Conservation (phyloP, 2,329 filamentous ascomycete species). For the Talaromyces atroroseus region DNA sequence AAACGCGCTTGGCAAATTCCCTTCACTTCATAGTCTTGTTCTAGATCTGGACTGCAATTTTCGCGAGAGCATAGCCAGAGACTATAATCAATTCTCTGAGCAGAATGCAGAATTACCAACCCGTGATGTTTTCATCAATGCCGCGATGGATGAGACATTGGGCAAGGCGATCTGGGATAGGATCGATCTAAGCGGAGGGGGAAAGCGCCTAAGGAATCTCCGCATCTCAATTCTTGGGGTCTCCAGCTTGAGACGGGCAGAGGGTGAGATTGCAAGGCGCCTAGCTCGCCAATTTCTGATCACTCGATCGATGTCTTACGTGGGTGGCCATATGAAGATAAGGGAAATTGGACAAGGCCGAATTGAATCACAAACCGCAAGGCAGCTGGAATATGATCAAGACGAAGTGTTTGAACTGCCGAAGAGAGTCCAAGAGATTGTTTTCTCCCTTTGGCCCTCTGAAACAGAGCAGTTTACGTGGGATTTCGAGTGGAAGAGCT, state of each 20-base stretch:
- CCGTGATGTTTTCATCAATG: slow-evolving; percentile 11
- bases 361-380: neutral
- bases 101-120: neutral
- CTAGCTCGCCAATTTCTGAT: neutral
- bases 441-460: neutral
- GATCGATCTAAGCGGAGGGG: slow-evolving; percentile 2
- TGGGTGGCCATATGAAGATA: neutral
- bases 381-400: neutral
- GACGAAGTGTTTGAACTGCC: neutral
- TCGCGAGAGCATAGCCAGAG: neutral
- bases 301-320: neutral
- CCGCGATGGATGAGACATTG: slow-evolving; percentile 14
- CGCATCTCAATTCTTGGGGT: neutral
- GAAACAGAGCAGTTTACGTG: neutral
- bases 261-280: neutral
- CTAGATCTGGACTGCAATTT: slow-evolving; percentile 2
- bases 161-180: slow-evolving; percentile 12
- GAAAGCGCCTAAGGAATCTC: neutral
- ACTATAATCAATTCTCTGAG: slow-evolving; percentile 6
- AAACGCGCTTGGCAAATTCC: slow-evolving; percentile 12
- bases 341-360: neutral
- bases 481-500: slow-evolving; percentile 3
- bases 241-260: neutral
- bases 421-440: neutral
- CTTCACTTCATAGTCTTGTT: slow-evolving; percentile 12